Evolutionary conservation across 2,329 filamentous ascomycete genomes (phyloP).

Genomic region (Fusarium sp.): DNA sequence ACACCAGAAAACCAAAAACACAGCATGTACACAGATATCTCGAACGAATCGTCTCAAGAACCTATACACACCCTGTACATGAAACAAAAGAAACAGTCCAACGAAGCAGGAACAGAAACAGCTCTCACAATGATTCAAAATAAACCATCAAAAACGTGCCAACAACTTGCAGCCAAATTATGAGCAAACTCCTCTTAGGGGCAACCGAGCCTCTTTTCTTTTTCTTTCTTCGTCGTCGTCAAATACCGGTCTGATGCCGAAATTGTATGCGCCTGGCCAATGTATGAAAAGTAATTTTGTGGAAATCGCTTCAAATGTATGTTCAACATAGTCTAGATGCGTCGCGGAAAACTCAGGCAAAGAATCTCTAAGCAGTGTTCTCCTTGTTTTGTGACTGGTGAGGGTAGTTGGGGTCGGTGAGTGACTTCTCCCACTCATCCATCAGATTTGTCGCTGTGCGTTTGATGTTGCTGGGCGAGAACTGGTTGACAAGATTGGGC

Average conservation of each 20-base stretch:
- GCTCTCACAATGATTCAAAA: conserved; percentile 33
- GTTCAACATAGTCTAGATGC: conserved; percentile 37
- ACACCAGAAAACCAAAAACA: conserved; percentile 40
- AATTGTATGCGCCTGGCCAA: conserved; percentile 29
- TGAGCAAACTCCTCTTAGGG: conserved; percentile 32
- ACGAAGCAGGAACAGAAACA: conserved; percentile 21
- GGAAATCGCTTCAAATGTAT: conserved; percentile 38
- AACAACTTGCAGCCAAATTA: conserved; percentile 24
- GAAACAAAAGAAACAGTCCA: conserved; percentile 25
- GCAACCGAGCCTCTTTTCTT: conserved; percentile 27
- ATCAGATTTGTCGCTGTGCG: conserved; percentile 87
- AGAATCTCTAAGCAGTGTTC: conserved; percentile 47
- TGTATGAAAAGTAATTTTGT: conserved; percentile 30
- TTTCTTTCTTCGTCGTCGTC: conserved; percentile 33
- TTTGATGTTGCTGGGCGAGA: conserved; percentile 82
- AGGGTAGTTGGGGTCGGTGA: conserved; percentile 49
- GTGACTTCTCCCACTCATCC: conserved; percentile 86
- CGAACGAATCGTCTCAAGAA: conserved; percentile 2
- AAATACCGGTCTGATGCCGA: conserved; percentile 42
- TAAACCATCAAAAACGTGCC: conserved; percentile 16
- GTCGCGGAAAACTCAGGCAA: conserved; percentile 17
- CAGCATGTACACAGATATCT: conserved; percentile 12
- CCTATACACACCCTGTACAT: conserved; percentile 20
- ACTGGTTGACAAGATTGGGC: conserved; percentile 78
- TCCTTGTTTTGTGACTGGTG: conserved; percentile 50